Conservation (phyloP, 257 asterid genomes). For the Primulina eburnea region DNA sequence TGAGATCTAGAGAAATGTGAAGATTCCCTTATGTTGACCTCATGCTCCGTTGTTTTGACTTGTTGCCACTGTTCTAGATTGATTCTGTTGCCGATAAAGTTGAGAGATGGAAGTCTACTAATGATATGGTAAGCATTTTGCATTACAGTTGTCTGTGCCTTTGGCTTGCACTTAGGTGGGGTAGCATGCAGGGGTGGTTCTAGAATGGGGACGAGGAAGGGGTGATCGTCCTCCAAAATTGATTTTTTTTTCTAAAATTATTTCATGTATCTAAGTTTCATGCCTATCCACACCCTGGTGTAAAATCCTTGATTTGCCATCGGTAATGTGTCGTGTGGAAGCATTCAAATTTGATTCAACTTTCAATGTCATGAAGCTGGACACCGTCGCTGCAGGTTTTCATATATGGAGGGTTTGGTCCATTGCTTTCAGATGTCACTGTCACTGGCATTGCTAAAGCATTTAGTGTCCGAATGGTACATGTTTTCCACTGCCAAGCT, state of each 20-base stretch:
- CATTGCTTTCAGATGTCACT: constrained; percentile 84
- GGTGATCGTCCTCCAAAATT: background rate
- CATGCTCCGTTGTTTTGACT: constrained; percentile 10
- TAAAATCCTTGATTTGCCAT: background rate
- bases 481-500: constrained; percentile 7
- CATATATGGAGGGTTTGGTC: constrained; percentile 88
- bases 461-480: constrained; percentile 86
- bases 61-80: constrained; percentile 44
- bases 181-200: background rate
- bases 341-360: constrained; percentile 13
- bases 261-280: background rate
- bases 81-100: constrained; percentile 95
- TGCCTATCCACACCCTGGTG: background rate
- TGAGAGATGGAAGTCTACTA: constrained; percentile 61
- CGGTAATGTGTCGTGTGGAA: constrained; percentile 1
- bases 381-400: constrained; percentile 50
- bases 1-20: background rate
- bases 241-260: no score
- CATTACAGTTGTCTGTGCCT: background rate
- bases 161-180: background rate
- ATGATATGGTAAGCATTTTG: constrained; percentile 63
- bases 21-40: constrained; percentile 19
- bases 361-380: background rate
- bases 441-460: constrained; percentile 96
- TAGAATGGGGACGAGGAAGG: background rate